Base-by-base conservation (phyloP, 148 eudicot species). In the Rhododendron ferrugineum region DNA sequence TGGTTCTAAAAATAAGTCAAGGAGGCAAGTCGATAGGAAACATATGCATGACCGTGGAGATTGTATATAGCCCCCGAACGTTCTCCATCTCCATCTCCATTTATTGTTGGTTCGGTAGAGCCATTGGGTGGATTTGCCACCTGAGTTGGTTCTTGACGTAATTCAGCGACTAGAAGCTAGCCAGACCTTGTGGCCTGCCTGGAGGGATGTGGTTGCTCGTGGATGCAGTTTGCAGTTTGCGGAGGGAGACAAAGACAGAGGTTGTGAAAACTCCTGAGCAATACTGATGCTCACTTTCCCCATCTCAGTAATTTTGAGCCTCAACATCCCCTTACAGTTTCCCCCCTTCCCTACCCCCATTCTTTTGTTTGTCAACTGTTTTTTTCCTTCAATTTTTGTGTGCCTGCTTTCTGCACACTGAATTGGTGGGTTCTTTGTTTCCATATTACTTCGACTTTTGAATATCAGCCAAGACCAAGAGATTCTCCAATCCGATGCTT, bases 271-370 rank as follows among this genome's bases (percentile, higher is more conserved):
- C 94, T 70, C 93, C 91, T 46, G 91, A 92, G 84, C 88, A 91
- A 86, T 92, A 92, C 78, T 92, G 93, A 20, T 91, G 85, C 80
- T 91, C 85, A 92, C 93, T 18, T 92, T 91, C 80, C 94, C 93
- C 70, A 85, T 87, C 80, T 92, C 94, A 60, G 60, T 91, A 37
- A 92, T 91, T 92, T 92, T 88, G 23, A 60, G 18, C 52, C 30
- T 28, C 26, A 50, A 28, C 20, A 23, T 9, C 58, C 28, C 34
- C n/a, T 54, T 78, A 50, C 37, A 14, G 47, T 40, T 58, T 20
- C 7, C 44, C 44, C 9, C 72, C 52, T 60, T 20, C 6, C 50
- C 7, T 23, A n/a, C 26, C 18, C 62, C 58, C n/a, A 46, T 9
- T 10, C 30, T 68, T 58, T 20, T 60, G 7, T 23, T 60, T 60